Percentiles rank a stretch among this genome's conserved stretches.
phyloP scores from a whole-genome alignment of 169 alveolate species.

The Plasmodium malariae region DNA sequence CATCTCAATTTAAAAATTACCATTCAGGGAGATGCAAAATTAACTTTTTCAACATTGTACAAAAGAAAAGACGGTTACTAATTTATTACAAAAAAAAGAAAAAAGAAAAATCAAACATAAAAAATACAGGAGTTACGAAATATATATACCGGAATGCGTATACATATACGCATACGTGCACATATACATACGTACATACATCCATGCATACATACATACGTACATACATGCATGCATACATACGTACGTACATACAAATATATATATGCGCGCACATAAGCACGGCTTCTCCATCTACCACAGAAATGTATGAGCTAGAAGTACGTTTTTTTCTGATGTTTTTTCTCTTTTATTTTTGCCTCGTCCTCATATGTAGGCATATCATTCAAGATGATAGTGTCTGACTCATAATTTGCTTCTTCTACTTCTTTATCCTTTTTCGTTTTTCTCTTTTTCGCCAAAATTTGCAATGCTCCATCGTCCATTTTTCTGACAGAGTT shows the following conservation, averaged over 20 bases:
- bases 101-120: no score
- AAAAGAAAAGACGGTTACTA: background rate
- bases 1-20: no score
- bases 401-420: slow-evolving; percentile 29
- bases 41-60: background rate
- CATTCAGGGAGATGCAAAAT: no score
- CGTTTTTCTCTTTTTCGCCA: slow-evolving; percentile 72
- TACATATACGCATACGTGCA: background rate
- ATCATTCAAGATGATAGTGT: slow-evolving; percentile 66
- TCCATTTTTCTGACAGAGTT: slow-evolving; percentile 36
- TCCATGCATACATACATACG: no score
- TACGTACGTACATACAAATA: no score
- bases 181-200: background rate
- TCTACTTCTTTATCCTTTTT: slow-evolving; percentile 24
- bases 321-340: slow-evolving; percentile 69
- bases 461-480: slow-evolving; percentile 67
- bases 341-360: slow-evolving; percentile 57
- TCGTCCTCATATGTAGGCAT: slow-evolving; percentile 78
- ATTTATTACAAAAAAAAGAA: background rate
- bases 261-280: no score
- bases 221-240: background rate
- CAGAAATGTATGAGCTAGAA: no score
- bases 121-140: no score
- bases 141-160: background rate
- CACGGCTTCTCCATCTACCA: no score